phyloP scores from a whole-genome alignment of 2,329 filamentous ascomycete genomes.

The Cladosporium austrohemisphaericum region DNA sequence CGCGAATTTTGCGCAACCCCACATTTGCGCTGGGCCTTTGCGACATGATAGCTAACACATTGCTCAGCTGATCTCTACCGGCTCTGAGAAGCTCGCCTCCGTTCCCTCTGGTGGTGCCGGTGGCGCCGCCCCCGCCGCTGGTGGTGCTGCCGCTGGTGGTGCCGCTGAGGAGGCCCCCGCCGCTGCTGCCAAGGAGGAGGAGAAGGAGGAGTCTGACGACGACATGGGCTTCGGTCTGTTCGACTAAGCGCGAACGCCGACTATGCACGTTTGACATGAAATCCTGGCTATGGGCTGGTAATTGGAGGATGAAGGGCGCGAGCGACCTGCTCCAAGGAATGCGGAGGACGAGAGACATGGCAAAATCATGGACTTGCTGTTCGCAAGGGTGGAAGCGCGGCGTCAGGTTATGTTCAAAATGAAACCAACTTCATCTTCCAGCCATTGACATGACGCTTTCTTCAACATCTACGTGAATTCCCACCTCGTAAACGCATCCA shows the following conservation, averaged over 20 bases:
- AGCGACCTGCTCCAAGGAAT: slow-evolving; percentile 7
- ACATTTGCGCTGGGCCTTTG: not conserved
- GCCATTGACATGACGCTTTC: no score
- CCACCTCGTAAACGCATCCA: no score
- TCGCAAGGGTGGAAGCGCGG: slow-evolving; percentile 9
- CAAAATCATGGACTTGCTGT: slow-evolving; percentile 9
- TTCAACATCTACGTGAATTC: no score
- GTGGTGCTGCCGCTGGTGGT: slow-evolving; percentile 62
- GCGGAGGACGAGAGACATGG: slow-evolving; percentile 9
- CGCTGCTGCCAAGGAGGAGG: slow-evolving; percentile 62
- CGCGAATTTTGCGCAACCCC: not conserved
- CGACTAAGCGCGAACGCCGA: slow-evolving; percentile 47
- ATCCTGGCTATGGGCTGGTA: slow-evolving; percentile 12
- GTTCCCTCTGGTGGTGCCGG: slow-evolving; percentile 88
- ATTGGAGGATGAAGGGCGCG: slow-evolving; percentile 13
- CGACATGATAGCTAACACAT: slow-evolving; percentile 25
- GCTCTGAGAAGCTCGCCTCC: slow-evolving; percentile 90
- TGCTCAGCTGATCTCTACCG: slow-evolving; percentile 80
- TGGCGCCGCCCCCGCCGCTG: slow-evolving; percentile 62
- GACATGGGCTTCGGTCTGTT: slow-evolving; percentile 74
- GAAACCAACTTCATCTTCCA: slow-evolving; percentile 15
- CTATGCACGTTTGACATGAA: slow-evolving; percentile 6
- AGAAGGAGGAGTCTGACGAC: slow-evolving; percentile 75
- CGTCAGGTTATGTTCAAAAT: slow-evolving; percentile 12
- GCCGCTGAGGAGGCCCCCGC: slow-evolving; percentile 65